Percentiles rank a stretch among this genome's conserved stretches.
Conservation (phyloP, 306 rosid genomes). For the Trifolium repens region DNA sequence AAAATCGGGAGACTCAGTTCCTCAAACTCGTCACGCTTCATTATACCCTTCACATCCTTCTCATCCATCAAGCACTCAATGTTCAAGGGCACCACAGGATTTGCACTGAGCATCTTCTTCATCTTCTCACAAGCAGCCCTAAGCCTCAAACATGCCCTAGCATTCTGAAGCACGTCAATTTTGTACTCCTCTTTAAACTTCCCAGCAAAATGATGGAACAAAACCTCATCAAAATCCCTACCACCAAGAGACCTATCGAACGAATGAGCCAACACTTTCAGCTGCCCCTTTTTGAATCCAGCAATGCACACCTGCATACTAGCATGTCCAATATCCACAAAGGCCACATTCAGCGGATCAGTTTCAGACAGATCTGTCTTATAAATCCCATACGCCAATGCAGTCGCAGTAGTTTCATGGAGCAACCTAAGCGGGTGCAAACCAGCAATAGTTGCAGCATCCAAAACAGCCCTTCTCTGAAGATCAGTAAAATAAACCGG, state of each 20-base stretch:
- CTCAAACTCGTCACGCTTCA: conserved; percentile 96
- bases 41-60: conserved; percentile 82
- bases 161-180: conserved; percentile 82
- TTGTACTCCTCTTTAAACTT: conserved; percentile 85
- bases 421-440: conserved; percentile 82
- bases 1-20: conserved; percentile 74
- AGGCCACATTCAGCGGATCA: conserved; percentile 87
- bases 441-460: conserved; percentile 91
- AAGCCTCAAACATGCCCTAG: conserved; percentile 83
- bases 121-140: conserved; percentile 89
- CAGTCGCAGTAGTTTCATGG: conserved; percentile 95
- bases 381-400: conserved; percentile 93
- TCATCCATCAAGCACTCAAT: conserved; percentile 97
- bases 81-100: conserved; percentile 81
- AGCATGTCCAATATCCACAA: conserved; percentile 92
- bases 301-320: conserved; percentile 98
- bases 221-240: conserved; percentile 90
- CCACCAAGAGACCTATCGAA: conserved; percentile 87
- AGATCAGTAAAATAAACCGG: conserved; percentile 92
- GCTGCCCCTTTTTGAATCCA: conserved; percentile 90
- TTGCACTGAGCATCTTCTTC: conserved; percentile 96
- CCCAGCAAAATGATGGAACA: conserved; percentile 76
- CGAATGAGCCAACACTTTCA: conserved; percentile 82
- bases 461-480: conserved; percentile 87
- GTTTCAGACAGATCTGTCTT: conserved; percentile 86